Evolutionary conservation across 306 rosid species (phyloP), one percentile per base, ranked within the genome.

Genomic region (Castanea sativa): DNA sequence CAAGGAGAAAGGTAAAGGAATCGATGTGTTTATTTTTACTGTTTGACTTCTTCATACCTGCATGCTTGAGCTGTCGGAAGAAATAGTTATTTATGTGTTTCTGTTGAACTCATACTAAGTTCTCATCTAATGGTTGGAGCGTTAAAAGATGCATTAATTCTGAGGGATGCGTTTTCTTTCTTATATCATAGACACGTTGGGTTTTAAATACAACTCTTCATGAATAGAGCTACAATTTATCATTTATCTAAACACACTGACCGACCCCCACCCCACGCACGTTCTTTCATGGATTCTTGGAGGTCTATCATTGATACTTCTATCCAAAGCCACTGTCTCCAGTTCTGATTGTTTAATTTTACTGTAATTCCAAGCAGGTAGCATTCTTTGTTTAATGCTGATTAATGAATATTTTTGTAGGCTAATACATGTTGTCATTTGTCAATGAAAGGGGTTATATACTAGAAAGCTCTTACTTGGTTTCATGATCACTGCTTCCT

Each of bases 1-100:
- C 83, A 87, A 90, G 87, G 98, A 89, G 84, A 96, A 91, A 88
- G 99, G 99, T 93, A 96, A 91, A 87, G 99, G 99, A 90, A 80
- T 16, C 4, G 9, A 27, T 76, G 38, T 57, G 38, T 70, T 77
- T 79, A 53, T 71, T 73, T 55, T 51, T 25, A 10, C 38, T 18
- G n/a, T 33, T 76, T 82, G 19, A 23, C 53, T 63, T 41, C 25
- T 25, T 58, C 49, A 79, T 19, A 79, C 27, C 33, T 77, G 78
- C 82, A 57, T 74, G 63, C 78, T 72, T 51, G 71, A 78, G 73
- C 75, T 69, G 45, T 25, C 53, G 21, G 69, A 64, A 80, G 60
- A 68, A 73, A 56, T 56, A 43, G 78, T 76, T 60, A 41, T 56
- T 75, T 69, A 69, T 80, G 59, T 57, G 13, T 52, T 45, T 78